phyloP scores from a whole-genome alignment of 1,284 basidiomycete genomes.

The Neolentinus lepideus region DNA sequence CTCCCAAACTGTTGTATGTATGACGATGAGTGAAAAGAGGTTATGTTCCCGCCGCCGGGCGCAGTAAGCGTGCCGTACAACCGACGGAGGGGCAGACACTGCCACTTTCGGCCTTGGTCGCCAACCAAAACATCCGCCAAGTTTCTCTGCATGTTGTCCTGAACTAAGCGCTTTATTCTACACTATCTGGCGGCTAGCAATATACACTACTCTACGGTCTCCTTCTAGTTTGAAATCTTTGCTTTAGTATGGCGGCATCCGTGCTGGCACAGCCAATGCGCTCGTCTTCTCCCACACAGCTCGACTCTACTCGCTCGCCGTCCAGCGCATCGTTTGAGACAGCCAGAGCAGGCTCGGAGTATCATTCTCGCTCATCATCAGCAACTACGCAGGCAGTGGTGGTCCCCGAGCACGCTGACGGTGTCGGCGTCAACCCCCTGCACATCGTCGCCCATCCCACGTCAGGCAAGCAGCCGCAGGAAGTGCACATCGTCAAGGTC shows the following conservation, averaged over 20 bases:
- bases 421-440: constrained; percentile 22
- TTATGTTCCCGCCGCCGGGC: not conserved
- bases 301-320: constrained; percentile 6
- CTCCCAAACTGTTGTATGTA: too few relatives aligned
- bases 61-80: not conserved
- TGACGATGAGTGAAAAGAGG: too few relatives aligned
- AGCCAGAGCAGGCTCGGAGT: not conserved
- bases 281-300: not conserved
- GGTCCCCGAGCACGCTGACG: not conserved
- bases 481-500: constrained; percentile 46
- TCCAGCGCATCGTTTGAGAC: constrained; percentile 8
- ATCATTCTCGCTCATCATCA: constrained; percentile 3
- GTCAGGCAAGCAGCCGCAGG: constrained; percentile 24
- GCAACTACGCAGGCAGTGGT: constrained; percentile 2
- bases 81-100: not conserved
- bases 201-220: not conserved
- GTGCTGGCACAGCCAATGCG: not conserved
- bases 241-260: not conserved
- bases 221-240: not conserved
- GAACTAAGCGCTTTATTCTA: not conserved
- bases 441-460: constrained; percentile 20
- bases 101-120: not conserved
- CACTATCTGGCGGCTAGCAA: not conserved
- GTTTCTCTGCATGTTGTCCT: not conserved
- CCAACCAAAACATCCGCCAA: not conserved